Evolutionary conservation across 225 moss, liverwort and hornwort species (phyloP), one percentile per base, ranked within the genome.

Genomic region (Pseudoscleropodium purum): DNA sequence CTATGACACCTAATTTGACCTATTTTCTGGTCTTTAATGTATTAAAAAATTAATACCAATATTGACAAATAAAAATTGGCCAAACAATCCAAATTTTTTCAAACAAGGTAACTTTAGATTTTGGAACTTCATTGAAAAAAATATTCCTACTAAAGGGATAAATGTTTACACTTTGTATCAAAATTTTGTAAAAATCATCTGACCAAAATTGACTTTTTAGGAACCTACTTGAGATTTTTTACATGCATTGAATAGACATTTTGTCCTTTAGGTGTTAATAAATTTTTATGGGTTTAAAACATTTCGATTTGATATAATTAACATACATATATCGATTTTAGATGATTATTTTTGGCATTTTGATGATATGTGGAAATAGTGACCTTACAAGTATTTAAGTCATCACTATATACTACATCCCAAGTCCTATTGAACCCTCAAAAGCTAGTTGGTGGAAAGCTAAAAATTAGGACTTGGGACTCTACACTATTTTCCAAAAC

Each of bases 401-500:
- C 4, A 5, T 25, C 6, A 74, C 18, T 27, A 27, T n/a, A 7
- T 3, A 43, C 16, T 16, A 41, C 0, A 9, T 57, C 57, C 57
- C 8, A 57, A 57, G 3, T 70, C 15, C 43, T 10, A 73, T 4
- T 45, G 2, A 30, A 47, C 30, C 6, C 0, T 75, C 47, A 45
- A 75, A 75, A 27, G 9, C 2, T 47, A 3, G 18, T 47, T 47
- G 4, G 18, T 18, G 0, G 18, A 30, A 18, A 6, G 11, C 8
- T 47, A 47, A 29, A 47, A 31, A 18, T 47, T 75, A 2, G 19
- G 1, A 19, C 4, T 75, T 47, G 4, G 30, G 2, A 11, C 31
- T 75, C 10, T 0, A 45, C 1, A 17, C 10, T 30, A 29, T 1
- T 5, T 30, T 4, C 0, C 1, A 45, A 45, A 6, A 45, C 10